Percentiles rank a stretch among this genome's conserved stretches.
Evolutionary conservation across 495 filamentous ascomycete species (phyloP).

Genomic region (Lasiosphaeriaceae sp.): DNA sequence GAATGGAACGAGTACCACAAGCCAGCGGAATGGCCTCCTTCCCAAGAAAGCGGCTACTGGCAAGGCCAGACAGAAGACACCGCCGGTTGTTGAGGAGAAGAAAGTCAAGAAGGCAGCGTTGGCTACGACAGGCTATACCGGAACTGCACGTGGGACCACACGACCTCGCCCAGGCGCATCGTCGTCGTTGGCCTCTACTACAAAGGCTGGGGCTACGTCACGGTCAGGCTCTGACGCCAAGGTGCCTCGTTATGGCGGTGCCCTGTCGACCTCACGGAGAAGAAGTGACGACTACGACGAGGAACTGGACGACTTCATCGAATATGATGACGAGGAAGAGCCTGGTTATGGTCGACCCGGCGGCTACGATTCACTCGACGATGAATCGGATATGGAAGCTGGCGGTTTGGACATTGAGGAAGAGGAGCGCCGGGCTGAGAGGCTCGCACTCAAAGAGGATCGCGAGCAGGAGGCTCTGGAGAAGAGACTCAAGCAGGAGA

Average conservation of each 20-base stretch:
- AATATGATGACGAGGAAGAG: slow-evolving; percentile 49
- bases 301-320: slow-evolving; percentile 50
- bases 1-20: slow-evolving; percentile 5
- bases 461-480: slow-evolving; percentile 42
- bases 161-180: slow-evolving; percentile 37
- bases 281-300: slow-evolving; percentile 54
- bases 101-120: slow-evolving; percentile 54
- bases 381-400: slow-evolving; percentile 60
- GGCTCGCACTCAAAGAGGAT: slow-evolving; percentile 50
- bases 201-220: slow-evolving; percentile 10
- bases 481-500: slow-evolving; percentile 40
- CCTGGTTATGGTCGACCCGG: slow-evolving; percentile 22
- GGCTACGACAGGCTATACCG: slow-evolving; percentile 55
- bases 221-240: slow-evolving; percentile 8
- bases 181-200: slow-evolving; percentile 23
- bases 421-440: slow-evolving; percentile 51
- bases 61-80: slow-evolving; percentile 15
- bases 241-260: slow-evolving; percentile 23
- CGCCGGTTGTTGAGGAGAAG: slow-evolving; percentile 36
- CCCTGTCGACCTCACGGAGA: slow-evolving; percentile 31
- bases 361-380: slow-evolving; percentile 29
- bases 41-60: slow-evolving; percentile 5
- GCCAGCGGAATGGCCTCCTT: slow-evolving; percentile 15
- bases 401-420: slow-evolving; percentile 55
- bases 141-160: slow-evolving; percentile 54